A percentile compares a stretch with the other conserved stretches of the same genome.
phyloP scores from a whole-genome alignment of 441 rosid species.

The Viola pubescens region DNA sequence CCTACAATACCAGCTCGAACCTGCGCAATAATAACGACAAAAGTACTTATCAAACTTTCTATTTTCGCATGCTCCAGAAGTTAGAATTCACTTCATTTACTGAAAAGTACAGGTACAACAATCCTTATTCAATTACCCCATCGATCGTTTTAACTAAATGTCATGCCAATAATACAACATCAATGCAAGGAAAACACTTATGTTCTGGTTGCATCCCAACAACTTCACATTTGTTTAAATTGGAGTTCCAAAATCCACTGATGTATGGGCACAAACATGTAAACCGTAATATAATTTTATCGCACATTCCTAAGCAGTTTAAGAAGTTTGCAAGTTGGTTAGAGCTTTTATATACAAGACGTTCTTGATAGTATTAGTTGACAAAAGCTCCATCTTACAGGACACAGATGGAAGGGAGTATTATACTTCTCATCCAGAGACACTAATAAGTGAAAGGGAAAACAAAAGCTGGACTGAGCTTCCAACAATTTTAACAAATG shows the following conservation, averaged over 20 bases:
- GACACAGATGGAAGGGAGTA: too few species aligned
- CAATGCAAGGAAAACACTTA: background rate
- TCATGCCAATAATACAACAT: background rate
- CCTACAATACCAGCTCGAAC: conserved; percentile 96
- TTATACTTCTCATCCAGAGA: too few species aligned
- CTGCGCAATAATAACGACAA: conserved; percentile 26
- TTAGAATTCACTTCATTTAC: background rate
- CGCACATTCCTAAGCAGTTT: too few species aligned
- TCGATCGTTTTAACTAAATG: background rate
- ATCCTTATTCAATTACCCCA: background rate
- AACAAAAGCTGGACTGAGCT: background rate
- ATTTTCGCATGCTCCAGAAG: background rate
- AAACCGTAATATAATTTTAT: too few species aligned
- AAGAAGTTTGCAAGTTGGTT: too few species aligned
- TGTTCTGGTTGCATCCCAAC: background rate
- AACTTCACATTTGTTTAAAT: background rate
- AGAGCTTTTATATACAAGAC: too few species aligned
- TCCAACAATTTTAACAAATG: background rate
- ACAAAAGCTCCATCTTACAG: too few species aligned
- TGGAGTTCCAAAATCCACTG: background rate
- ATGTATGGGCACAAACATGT: too few species aligned
- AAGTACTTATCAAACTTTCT: conserved; percentile 1
- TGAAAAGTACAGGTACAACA: too few species aligned
- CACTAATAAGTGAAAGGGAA: too few species aligned
- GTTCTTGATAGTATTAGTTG: too few species aligned